These are phyloP conservation scores for Ophiostoma perfectum DNA, from an alignment of 2,329 filamentous ascomycete species.

Conservation along the genomic window DNA sequence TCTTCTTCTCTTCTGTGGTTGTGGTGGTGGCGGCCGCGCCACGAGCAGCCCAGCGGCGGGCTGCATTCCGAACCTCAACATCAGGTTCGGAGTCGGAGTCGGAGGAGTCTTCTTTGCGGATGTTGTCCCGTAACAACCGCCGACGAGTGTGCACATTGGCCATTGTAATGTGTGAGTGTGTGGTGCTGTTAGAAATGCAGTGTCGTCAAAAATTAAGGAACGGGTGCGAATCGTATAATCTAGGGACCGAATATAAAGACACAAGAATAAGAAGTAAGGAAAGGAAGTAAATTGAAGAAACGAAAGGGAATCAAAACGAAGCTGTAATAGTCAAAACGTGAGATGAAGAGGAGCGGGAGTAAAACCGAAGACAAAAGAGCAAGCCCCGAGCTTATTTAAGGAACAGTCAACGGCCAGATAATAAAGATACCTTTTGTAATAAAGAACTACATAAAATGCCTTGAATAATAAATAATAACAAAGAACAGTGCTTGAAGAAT, in stretches of 20 bases:
- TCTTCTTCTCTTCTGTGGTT: conserved; percentile 40
- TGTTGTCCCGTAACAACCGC: conserved; percentile 1
- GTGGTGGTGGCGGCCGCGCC: conserved; percentile 10
- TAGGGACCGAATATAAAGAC: too few species aligned
- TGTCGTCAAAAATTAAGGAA: background rate
- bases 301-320: background rate
- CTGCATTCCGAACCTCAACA: conserved; percentile 12
- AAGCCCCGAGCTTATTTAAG: background rate
- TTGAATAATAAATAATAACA: background rate
- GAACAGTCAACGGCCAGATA: background rate
- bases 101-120: background rate
- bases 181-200: background rate
- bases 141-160: conserved; percentile 18
- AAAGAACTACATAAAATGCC: background rate
- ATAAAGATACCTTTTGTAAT: background rate
- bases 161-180: conserved; percentile 10
- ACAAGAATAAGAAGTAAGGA: background rate
- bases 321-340: background rate
- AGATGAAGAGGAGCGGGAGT: background rate
- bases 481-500: background rate
- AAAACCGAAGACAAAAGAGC: background rate
- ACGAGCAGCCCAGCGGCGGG: conserved; percentile 17
- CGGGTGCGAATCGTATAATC: too few species aligned
- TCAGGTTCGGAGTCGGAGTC: conserved; percentile 29
- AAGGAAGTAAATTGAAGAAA: background rate